phyloP scores from a whole-genome alignment of 306 rosid species.

The Medicago ruthenica region DNA sequence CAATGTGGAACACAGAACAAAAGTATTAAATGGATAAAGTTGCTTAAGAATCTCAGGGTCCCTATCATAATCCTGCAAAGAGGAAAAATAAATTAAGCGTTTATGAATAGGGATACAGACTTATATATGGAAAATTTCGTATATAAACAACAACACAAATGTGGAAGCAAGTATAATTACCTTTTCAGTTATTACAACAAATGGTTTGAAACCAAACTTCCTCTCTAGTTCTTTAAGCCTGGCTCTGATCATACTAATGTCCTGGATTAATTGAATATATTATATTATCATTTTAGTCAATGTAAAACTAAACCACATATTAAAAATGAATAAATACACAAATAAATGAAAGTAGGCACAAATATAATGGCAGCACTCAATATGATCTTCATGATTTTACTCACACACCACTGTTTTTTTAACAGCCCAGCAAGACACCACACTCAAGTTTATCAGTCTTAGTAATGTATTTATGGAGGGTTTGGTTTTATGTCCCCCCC shows the following conservation, averaged over 20 bases:
- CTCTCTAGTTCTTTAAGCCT: slow-evolving; percentile 64
- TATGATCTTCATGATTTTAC: slow-evolving; percentile 22
- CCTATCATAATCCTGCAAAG: slow-evolving; percentile 84
- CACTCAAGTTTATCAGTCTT: too few relatives aligned
- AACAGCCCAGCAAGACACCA: too few relatives aligned
- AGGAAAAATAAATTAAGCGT: background rate
- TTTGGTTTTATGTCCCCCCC: too few relatives aligned
- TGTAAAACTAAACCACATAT: slow-evolving; percentile 1
- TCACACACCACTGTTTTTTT: background rate
- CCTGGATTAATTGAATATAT: slow-evolving; percentile 50
- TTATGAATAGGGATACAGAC: background rate
- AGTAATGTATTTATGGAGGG: too few relatives aligned
- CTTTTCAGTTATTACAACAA: slow-evolving; percentile 83
- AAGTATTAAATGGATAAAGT: slow-evolving; percentile 61
- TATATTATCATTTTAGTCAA: slow-evolving; percentile 25
- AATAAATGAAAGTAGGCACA: slow-evolving; percentile 5
- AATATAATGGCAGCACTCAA: background rate
- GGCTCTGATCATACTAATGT: slow-evolving; percentile 59
- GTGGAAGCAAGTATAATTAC: slow-evolving; percentile 49
- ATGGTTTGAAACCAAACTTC: slow-evolving; percentile 64
- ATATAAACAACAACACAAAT: background rate
- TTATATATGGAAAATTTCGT: slow-evolving; percentile 1
- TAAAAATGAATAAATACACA: slow-evolving; percentile 7
- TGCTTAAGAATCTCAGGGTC: slow-evolving; percentile 64
- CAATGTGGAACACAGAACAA: slow-evolving; percentile 67